phyloP scores from a whole-genome alignment of 306 rosid genomes.

The Cicer judaicum region DNA sequence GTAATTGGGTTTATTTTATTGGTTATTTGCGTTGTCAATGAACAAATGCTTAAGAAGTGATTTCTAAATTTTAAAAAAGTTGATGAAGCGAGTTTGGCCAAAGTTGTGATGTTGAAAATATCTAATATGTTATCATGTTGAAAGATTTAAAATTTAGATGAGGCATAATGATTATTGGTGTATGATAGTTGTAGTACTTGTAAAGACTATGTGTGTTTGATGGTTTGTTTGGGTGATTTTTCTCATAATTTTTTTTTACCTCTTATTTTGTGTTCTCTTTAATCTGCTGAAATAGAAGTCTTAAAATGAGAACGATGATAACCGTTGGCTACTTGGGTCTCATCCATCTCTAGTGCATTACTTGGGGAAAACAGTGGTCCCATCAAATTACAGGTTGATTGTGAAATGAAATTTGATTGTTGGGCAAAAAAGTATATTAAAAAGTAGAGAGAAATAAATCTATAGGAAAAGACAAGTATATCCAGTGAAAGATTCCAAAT shows the following conservation, averaged over 20 bases:
- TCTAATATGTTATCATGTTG: conserved; percentile 19
- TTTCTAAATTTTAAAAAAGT: conserved; percentile 1
- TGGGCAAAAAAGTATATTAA: not conserved
- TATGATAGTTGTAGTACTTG: conserved; percentile 10
- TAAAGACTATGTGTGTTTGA: conserved; percentile 23
- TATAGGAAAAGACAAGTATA: conserved; percentile 32
- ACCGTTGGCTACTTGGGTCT: conserved; percentile 1
- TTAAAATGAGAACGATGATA: not conserved
- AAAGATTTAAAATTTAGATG: conserved; percentile 26
- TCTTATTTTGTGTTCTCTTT: not conserved
- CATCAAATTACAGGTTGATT: conserved; percentile 13
- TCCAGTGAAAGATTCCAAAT: not conserved
- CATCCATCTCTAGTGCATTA: conserved; percentile 6
- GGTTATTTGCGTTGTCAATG: conserved; percentile 3
- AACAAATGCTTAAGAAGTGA: conserved; percentile 26
- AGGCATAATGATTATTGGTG: not conserved
- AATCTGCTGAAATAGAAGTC: conserved; percentile 20
- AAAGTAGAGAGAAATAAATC: not conserved
- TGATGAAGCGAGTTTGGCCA: conserved; percentile 18
- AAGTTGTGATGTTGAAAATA: conserved; percentile 19
- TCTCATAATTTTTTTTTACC: not conserved
- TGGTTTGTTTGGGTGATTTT: conserved; percentile 30
- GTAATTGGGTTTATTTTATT: conserved; percentile 38
- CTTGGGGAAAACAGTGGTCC: conserved; percentile 16
- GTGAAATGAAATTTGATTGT: conserved; percentile 13